phyloP scores from a whole-genome alignment of 1,139 yeast genomes.

The Pneumocystis sp. region DNA sequence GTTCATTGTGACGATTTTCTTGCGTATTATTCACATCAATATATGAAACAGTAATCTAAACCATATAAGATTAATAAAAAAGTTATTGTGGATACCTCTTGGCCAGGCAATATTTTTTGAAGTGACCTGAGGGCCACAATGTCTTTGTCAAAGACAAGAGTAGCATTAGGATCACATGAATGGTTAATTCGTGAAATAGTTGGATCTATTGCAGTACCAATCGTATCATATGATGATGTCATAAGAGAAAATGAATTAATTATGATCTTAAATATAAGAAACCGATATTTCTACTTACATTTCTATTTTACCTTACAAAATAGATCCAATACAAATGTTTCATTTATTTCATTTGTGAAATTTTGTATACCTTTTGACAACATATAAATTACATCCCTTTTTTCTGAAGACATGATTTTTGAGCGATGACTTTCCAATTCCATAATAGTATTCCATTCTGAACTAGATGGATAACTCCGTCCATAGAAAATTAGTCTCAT shows the following conservation, averaged over 20 bases:
- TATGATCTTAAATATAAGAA: slow-evolving; percentile 1
- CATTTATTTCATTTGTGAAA: slow-evolving; percentile 3
- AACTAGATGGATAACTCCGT: not conserved
- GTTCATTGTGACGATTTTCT: slow-evolving; percentile 3
- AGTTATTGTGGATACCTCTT: slow-evolving; percentile 17
- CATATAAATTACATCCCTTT: slow-evolving; percentile 1
- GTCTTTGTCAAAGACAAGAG: slow-evolving; percentile 18
- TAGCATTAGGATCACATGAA: slow-evolving; percentile 25
- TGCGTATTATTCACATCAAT: slow-evolving; percentile 9
- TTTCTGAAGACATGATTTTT: slow-evolving; percentile 3
- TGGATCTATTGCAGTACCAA: slow-evolving; percentile 29
- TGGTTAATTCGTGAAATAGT: slow-evolving; percentile 26
- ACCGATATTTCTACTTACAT: not conserved
- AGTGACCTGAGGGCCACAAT: slow-evolving; percentile 18
- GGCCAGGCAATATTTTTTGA: slow-evolving; percentile 17
- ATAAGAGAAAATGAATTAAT: slow-evolving; percentile 9
- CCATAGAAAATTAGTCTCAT: slow-evolving; percentile 7
- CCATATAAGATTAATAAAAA: not conserved
- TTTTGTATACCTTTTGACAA: slow-evolving; percentile 11
- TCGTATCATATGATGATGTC: slow-evolving; percentile 5
- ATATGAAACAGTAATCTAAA: slow-evolving; percentile 9
- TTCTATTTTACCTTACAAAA: slow-evolving; percentile 3
- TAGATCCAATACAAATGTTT: slow-evolving; percentile 2
- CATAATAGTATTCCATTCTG: not conserved
- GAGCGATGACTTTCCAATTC: slow-evolving; percentile 4